These are phyloP conservation scores for Laetiporus sulphureus DNA, from an alignment of 1,284 basidiomycete genomes.

Conservation along the genomic window DNA sequence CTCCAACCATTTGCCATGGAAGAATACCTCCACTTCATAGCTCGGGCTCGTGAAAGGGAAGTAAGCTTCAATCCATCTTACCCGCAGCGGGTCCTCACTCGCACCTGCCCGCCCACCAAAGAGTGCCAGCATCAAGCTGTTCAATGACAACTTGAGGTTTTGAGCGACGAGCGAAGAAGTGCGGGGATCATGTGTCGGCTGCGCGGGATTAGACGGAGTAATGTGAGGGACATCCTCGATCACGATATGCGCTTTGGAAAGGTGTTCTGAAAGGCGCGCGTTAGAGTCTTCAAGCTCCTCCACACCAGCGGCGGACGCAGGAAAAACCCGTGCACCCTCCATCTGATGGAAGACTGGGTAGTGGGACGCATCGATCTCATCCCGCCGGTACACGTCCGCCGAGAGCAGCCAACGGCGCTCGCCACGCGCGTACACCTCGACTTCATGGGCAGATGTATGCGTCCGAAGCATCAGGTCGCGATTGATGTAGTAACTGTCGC, in stretches of 20 bases:
- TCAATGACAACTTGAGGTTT: slow-evolving; percentile 91
- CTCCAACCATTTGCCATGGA: slow-evolving; percentile 95
- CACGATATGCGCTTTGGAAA: slow-evolving; percentile 67
- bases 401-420: slow-evolving; percentile 85
- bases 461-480: slow-evolving; percentile 87
- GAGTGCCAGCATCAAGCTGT: slow-evolving; percentile 79
- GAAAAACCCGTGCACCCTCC: slow-evolving; percentile 87
- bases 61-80: slow-evolving; percentile 96
- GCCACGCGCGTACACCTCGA: slow-evolving; percentile 80
- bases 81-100: slow-evolving; percentile 63
- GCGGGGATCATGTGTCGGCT: slow-evolving; percentile 67
- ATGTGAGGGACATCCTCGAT: slow-evolving; percentile 85
- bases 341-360: slow-evolving; percentile 99
- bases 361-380: slow-evolving; percentile 97
- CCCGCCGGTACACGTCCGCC: slow-evolving; percentile 97
- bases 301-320: slow-evolving; percentile 44
- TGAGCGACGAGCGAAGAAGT: slow-evolving; percentile 69
- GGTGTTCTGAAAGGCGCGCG: slow-evolving; percentile 48
- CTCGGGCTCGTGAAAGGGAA: slow-evolving; percentile 98
- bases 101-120: slow-evolving; percentile 59
- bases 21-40: slow-evolving; percentile 97
- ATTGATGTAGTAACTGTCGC: slow-evolving; percentile 98
- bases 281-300: slow-evolving; percentile 62
- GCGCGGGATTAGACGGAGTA: slow-evolving; percentile 74
- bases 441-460: slow-evolving; percentile 97